Conservation (phyloP, 208 protist genomes). For the Phytomonas sp. region DNA sequence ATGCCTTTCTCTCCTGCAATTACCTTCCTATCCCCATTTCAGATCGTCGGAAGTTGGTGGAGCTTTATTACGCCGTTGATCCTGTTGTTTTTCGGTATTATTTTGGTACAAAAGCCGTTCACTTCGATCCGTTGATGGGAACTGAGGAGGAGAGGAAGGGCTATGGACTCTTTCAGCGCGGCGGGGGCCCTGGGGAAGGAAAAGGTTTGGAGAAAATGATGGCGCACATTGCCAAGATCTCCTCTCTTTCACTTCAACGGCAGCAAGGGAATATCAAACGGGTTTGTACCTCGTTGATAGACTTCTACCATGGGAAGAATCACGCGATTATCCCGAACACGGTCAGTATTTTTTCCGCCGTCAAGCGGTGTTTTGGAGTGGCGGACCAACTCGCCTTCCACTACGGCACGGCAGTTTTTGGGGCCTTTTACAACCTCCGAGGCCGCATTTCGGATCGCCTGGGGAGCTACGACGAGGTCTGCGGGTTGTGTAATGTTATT, state of each 20-base stretch:
- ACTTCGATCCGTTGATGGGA: constrained; percentile 9
- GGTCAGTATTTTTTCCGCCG: constrained; percentile 42
- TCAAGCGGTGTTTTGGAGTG: constrained; percentile 76
- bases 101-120: constrained; percentile 62
- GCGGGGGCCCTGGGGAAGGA: neutral
- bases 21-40: constrained; percentile 51
- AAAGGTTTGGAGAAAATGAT: neutral
- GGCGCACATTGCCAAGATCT: neutral
- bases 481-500: constrained; percentile 45
- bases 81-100: constrained; percentile 45
- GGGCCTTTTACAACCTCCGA: constrained; percentile 63
- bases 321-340: constrained; percentile 49
- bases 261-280: constrained; percentile 80
- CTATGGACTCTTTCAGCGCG: neutral
- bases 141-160: constrained; percentile 14
- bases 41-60: constrained; percentile 56
- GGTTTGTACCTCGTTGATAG: constrained; percentile 54
- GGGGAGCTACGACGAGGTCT: constrained; percentile 48
- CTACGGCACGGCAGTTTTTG: constrained; percentile 74
- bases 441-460: constrained; percentile 47
- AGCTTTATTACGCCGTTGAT: constrained; percentile 73
- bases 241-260: constrained; percentile 27
- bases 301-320: constrained; percentile 70
- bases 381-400: constrained; percentile 28
- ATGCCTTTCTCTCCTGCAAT: constrained; percentile 74